Percentiles rank a stretch among this genome's conserved stretches.
These are phyloP conservation scores for Phalaenopsis equestris DNA, from an alignment of 106 monocot species.

Conservation along the genomic window DNA sequence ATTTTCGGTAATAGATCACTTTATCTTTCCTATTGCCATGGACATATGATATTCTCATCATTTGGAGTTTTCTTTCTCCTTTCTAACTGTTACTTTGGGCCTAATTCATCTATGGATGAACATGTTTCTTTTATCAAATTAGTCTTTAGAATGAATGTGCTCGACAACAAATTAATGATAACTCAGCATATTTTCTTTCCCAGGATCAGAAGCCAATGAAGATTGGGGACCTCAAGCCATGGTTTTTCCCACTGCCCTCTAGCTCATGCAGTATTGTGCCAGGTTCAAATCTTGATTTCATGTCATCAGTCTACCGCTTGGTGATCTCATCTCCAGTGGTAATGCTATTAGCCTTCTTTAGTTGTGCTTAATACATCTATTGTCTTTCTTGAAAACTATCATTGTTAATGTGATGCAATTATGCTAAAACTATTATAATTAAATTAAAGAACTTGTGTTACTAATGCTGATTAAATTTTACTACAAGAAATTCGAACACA, in stretches of 20 bases:
- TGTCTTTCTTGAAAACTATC: not conserved
- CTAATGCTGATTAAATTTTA: too few relatives aligned
- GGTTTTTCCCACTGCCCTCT: constrained; percentile 79
- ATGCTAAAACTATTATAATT: too few relatives aligned
- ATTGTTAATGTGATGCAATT: too few relatives aligned
- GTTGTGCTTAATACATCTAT: constrained; percentile 3
- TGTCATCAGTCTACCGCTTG: constrained; percentile 58
- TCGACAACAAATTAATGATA: not conserved
- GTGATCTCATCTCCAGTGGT: constrained; percentile 96
- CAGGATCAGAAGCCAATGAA: constrained; percentile 44
- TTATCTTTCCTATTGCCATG: not conserved
- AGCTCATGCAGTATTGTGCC: constrained; percentile 54
- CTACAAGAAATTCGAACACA: too few relatives aligned
- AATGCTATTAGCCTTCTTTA: constrained; percentile 1
- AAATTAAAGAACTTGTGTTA: too few relatives aligned
- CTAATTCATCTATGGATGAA: not conserved
- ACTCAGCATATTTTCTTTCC: not conserved
- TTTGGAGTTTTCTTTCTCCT: not conserved
- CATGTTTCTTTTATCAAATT: not conserved
- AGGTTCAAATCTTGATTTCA: constrained; percentile 85
- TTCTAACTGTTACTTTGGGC: not conserved
- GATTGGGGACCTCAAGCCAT: constrained; percentile 67
- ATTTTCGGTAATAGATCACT: not conserved
- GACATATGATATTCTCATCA: not conserved
- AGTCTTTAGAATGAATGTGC: not conserved